Percentiles rank a stretch among this genome's conserved stretches.
Conservation (phyloP, 2,329 filamentous ascomycete species). For the Aureobasidium mangrovei region DNA sequence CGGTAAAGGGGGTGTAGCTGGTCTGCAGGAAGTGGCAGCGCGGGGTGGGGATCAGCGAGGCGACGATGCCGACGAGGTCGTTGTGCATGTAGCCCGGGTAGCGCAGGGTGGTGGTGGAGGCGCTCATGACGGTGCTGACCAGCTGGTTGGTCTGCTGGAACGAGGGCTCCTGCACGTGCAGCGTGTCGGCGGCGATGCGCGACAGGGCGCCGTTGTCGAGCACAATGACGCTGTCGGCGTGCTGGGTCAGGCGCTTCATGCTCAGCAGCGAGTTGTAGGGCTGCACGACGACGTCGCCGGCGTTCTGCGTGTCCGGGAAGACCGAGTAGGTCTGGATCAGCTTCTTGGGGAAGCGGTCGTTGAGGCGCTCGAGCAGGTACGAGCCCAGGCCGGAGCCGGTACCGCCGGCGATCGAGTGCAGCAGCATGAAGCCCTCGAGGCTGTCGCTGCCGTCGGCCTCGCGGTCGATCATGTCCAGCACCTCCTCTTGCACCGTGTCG, state of each 20-base stretch:
- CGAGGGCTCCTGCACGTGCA: slow-evolving; percentile 91
- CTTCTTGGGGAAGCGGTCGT: slow-evolving; percentile 97
- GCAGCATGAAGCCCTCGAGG: slow-evolving; percentile 94
- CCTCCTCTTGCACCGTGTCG: slow-evolving; percentile 86
- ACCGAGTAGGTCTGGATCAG: slow-evolving; percentile 98
- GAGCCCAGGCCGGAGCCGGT: slow-evolving; percentile 94
- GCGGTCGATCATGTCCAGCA: slow-evolving; percentile 98
- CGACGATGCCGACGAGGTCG: slow-evolving; percentile 92
- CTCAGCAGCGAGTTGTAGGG: slow-evolving; percentile 95
- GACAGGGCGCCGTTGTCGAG: slow-evolving; percentile 92
- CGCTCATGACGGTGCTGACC: slow-evolving; percentile 95
- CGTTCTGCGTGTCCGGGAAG: slow-evolving; percentile 85
- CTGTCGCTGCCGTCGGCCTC: slow-evolving; percentile 98
- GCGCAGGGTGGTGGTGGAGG: slow-evolving; percentile 87
- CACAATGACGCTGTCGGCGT: slow-evolving; percentile 95
- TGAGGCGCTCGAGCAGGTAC: slow-evolving; percentile 88
- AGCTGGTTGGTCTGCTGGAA: slow-evolving; percentile 98
- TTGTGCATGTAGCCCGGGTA: slow-evolving; percentile 99
- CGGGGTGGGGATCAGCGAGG: slow-evolving; percentile 90
- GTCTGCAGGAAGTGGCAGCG: slow-evolving; percentile 98
- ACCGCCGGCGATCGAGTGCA: slow-evolving; percentile 95
- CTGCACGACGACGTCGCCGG: slow-evolving; percentile 87
- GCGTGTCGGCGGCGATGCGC: slow-evolving; percentile 83
- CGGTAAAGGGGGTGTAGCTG: slow-evolving; percentile 94
- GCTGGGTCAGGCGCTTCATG: slow-evolving; percentile 84